A percentile compares a stretch with the other conserved stretches of the same genome.
phyloP scores from a whole-genome alignment of 306 rosid species.

The Castanea sativa region DNA sequence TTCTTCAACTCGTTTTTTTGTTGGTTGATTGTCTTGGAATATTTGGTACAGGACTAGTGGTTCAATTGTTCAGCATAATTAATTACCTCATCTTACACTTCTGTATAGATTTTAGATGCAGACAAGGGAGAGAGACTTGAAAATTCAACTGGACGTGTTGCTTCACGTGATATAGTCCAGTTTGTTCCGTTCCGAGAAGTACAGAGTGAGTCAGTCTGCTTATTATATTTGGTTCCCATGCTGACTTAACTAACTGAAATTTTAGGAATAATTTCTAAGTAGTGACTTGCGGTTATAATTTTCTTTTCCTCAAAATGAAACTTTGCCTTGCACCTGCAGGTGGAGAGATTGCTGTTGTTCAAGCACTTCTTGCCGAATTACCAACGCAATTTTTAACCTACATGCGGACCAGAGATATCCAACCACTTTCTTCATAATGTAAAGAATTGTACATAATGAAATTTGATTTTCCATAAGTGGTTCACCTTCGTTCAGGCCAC shows the following conservation, averaged over 20 bases:
- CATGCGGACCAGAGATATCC: slow-evolving; percentile 81
- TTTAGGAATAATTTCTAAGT: not conserved
- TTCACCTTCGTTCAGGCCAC: slow-evolving; percentile 27
- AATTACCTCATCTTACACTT: slow-evolving; percentile 5
- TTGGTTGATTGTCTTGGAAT: not conserved
- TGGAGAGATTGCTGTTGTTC: slow-evolving; percentile 93
- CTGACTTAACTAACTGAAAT: not conserved
- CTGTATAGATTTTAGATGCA: slow-evolving; percentile 73
- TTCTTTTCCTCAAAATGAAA: not conserved
- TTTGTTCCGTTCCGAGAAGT: slow-evolving; percentile 92
- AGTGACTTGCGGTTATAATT: not conserved
- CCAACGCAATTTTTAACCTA: slow-evolving; percentile 89
- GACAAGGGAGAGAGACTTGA: slow-evolving; percentile 96
- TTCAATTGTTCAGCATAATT: not conserved
- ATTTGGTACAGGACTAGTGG: not conserved
- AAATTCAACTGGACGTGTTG: slow-evolving; percentile 77
- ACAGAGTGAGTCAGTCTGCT: slow-evolving; percentile 55
- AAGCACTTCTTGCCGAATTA: slow-evolving; percentile 89
- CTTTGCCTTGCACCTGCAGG: slow-evolving; percentile 45
- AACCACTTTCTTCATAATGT: slow-evolving; percentile 53
- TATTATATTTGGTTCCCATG: not conserved
- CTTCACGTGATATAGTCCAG: slow-evolving; percentile 97
- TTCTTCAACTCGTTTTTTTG: not conserved
- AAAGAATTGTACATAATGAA: slow-evolving; percentile 47
- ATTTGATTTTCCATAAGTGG: slow-evolving; percentile 28